A percentile compares a stretch with the other conserved stretches of the same genome.
Evolutionary conservation across 108 stramenopile species (phyloP).

Genomic region (Cyclotella atomus): DNA sequence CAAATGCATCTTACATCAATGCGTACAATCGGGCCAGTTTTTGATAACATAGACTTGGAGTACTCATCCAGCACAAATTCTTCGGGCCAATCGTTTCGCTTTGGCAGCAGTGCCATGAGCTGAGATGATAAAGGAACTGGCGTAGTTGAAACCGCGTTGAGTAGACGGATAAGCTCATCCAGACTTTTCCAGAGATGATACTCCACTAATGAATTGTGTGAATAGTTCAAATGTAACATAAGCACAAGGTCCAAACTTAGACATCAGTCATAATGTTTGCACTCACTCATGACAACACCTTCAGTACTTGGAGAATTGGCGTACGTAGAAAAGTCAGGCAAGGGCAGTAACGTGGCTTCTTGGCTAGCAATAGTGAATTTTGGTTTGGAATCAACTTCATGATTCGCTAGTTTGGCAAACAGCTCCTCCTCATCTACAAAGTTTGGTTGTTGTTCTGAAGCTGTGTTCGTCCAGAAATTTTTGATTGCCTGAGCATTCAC

Average conservation of each 20-base stretch:
- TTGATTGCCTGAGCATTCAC: constrained; percentile 26
- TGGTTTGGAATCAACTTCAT: not conserved
- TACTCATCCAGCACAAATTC: constrained; percentile 37
- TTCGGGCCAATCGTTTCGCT: constrained; percentile 37
- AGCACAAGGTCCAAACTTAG: no score
- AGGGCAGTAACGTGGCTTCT: no score
- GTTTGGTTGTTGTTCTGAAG: not conserved
- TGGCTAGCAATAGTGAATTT: not conserved
- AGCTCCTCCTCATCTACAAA: constrained; percentile 13
- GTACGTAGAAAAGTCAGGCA: not conserved
- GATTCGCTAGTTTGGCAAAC: constrained; percentile 1
- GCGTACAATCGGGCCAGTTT: constrained; percentile 33
- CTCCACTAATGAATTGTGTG: no score
- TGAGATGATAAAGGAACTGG: constrained; percentile 38
- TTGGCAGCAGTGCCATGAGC: constrained; percentile 42
- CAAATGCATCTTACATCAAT: constrained; percentile 29
- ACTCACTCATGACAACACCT: constrained; percentile 23
- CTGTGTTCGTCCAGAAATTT: constrained; percentile 19
- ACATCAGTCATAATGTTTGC: no score
- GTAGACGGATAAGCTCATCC: constrained; percentile 40
- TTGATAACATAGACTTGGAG: constrained; percentile 8
- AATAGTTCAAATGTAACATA: no score
- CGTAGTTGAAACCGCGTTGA: constrained; percentile 16
- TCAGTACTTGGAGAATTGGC: constrained; percentile 18
- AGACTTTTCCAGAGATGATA: constrained; percentile 34